phyloP scores from a whole-genome alignment of 1,284 basidiomycete species.

The Sporisorium iseilematis-ciliati region DNA sequence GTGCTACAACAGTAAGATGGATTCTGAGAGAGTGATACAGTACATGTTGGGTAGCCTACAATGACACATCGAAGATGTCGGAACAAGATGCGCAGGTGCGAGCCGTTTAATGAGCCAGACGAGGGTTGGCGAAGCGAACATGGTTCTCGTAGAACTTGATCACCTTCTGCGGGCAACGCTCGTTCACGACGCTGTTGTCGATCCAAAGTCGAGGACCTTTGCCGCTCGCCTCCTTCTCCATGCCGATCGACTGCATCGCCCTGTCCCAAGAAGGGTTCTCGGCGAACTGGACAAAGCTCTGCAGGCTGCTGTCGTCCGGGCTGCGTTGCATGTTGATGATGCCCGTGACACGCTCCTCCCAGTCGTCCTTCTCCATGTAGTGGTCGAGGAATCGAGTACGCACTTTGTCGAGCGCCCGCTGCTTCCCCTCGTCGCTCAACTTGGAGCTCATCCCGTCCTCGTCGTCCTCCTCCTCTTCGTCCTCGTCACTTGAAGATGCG shows the following conservation, averaged over 20 bases:
- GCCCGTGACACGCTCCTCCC: conserved; percentile 30
- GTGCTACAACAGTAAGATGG: too few relatives aligned
- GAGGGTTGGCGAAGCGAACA: conserved; percentile 39
- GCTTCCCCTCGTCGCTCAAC: conserved; percentile 1
- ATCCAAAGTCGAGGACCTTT: conserved; percentile 41
- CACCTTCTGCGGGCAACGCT: conserved; percentile 50
- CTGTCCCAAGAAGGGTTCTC: conserved; percentile 2
- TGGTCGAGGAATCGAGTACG: conserved; percentile 17
- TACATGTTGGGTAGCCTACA: too few relatives aligned
- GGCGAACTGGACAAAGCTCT: conserved; percentile 39
- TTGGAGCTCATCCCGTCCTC: neutral
- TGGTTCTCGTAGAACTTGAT: conserved; percentile 54
- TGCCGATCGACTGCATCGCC: conserved; percentile 16
- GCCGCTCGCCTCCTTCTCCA: conserved; percentile 4
- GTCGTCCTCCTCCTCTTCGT: conserved; percentile 7
- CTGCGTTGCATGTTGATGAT: conserved; percentile 46
- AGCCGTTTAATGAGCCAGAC: neutral
- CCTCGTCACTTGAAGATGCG: conserved; percentile 9
- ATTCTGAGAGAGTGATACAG: too few relatives aligned
- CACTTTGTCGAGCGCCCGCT: conserved; percentile 22
- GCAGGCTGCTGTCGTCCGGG: conserved; percentile 24
- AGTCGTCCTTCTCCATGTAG: conserved; percentile 29
- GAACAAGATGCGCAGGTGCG: too few relatives aligned
- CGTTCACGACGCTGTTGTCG: conserved; percentile 31
- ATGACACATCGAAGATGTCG: too few relatives aligned